Evolutionary conservation across 2,329 filamentous ascomycete genomes (phyloP).

Genomic region (Cyphellophora attinorum): DNA sequence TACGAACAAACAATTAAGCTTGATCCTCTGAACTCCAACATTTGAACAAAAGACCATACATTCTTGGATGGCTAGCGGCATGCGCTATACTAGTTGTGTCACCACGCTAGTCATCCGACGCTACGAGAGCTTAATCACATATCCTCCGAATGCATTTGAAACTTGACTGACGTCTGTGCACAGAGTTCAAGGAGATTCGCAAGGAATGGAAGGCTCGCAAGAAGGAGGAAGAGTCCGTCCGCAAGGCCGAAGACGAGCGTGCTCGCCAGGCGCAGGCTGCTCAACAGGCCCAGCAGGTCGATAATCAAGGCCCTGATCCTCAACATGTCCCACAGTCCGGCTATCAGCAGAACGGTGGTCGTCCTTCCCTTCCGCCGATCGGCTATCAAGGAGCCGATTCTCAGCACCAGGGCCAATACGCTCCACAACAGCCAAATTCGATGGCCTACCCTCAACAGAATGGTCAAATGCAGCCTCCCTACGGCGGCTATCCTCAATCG

Average conservation of each 20-base stretch:
- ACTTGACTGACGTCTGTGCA: conserved; percentile 6
- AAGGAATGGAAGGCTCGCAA: conserved; percentile 99
- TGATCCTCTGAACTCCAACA: too few species aligned
- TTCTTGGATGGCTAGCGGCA: background rate
- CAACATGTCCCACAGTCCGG: conserved; percentile 27
- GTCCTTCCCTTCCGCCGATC: conserved; percentile 64
- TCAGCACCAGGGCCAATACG: conserved; percentile 53
- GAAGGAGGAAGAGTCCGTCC: conserved; percentile 90
- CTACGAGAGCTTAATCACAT: too few species aligned
- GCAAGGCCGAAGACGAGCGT: conserved; percentile 83
- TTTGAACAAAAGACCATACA: too few species aligned
- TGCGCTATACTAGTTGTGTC: background rate
- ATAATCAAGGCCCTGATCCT: conserved; percentile 37
- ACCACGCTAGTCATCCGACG: background rate
- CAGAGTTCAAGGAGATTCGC: conserved; percentile 97
- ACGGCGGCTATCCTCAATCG: conserved; percentile 41
- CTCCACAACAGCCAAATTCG: conserved; percentile 31
- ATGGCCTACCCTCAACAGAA: conserved; percentile 38
- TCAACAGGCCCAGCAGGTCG: conserved; percentile 42
- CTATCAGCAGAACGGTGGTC: conserved; percentile 38
- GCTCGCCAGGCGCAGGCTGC: conserved; percentile 46
- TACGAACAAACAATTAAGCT: conserved; percentile 42
- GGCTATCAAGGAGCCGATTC: conserved; percentile 55
- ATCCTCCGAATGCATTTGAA: background rate
- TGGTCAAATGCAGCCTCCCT: conserved; percentile 33